phyloP scores from a whole-genome alignment of 2,329 filamentous ascomycete species.

The Lachnellula occidentalis region DNA sequence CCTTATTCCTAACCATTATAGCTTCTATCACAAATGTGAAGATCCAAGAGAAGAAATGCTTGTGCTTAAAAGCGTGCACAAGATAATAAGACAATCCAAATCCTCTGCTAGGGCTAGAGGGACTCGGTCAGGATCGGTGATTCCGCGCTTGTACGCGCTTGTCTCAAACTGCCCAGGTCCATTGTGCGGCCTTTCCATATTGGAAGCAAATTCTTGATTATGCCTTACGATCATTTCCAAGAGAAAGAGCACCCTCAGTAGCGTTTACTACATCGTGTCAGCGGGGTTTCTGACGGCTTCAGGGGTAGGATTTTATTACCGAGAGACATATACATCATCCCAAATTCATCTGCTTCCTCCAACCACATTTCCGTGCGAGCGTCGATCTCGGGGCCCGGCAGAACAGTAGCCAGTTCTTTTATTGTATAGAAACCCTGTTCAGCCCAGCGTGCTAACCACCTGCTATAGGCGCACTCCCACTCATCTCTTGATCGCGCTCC shows the following conservation, averaged over 20 bases:
- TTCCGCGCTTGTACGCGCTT: too few species aligned
- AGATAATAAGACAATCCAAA: too few species aligned
- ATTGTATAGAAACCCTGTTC: slow-evolving; percentile 26
- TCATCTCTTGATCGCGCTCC: slow-evolving; percentile 29
- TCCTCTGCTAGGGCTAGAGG: too few species aligned
- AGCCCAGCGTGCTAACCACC: slow-evolving; percentile 34
- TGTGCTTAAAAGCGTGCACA: too few species aligned
- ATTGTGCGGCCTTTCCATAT: too few species aligned
- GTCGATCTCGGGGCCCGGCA: slow-evolving; percentile 29
- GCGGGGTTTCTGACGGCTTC: too few species aligned
- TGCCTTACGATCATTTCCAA: neutral
- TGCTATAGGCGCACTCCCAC: slow-evolving; percentile 32
- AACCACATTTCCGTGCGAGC: slow-evolving; percentile 35
- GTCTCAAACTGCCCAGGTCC: too few species aligned
- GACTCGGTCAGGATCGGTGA: too few species aligned
- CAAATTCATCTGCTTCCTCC: slow-evolving; percentile 39
- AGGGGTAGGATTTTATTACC: slow-evolving; percentile 21
- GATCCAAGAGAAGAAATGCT: too few species aligned
- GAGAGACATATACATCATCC: slow-evolving; percentile 35
- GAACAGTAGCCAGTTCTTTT: slow-evolving; percentile 31
- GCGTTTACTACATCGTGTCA: slow-evolving; percentile 1
- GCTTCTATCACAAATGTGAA: too few species aligned
- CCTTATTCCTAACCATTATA: too few species aligned
- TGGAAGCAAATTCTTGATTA: neutral
- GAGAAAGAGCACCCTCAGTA: neutral